Evolutionary conservation across 2,329 filamentous ascomycete genomes (phyloP).

Genomic region (Botrytis elliptica): DNA sequence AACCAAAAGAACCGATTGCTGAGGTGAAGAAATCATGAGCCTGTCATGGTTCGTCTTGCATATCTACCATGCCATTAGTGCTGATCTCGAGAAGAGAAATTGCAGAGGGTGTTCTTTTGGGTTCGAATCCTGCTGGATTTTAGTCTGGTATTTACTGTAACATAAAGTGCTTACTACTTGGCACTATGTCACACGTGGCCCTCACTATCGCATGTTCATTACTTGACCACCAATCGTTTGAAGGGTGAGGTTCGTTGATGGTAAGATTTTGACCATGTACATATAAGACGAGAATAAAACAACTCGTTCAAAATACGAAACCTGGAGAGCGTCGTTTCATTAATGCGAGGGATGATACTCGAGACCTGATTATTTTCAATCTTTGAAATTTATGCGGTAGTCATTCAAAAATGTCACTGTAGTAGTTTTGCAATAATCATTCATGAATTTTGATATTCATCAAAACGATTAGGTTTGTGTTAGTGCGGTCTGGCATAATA

Average conservation of each 20-base stretch:
- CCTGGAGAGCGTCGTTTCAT: neutral
- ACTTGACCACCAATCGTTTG: neutral
- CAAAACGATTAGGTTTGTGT: neutral
- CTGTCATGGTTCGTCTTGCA: neutral
- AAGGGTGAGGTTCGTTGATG: neutral
- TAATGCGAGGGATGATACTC: neutral
- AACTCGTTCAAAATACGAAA: neutral
- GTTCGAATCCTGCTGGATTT: neutral
- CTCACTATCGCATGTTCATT: neutral
- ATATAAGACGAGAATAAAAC: neutral
- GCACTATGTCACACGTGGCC: neutral
- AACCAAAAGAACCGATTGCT: neutral
- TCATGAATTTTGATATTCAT: neutral
- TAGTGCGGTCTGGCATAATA: neutral
- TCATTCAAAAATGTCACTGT: neutral
- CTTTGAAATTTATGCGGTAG: neutral
- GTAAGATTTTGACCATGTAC: neutral
- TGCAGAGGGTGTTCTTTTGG: neutral
- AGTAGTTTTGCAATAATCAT: neutral
- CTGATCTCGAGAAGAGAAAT: neutral
- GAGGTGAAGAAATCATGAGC: constrained; percentile 3
- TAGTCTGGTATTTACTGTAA: neutral
- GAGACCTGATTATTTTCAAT: neutral
- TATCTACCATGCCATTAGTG: neutral
- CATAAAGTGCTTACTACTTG: neutral